Conservation (phyloP, 495 filamentous ascomycete species). For the Patellaria atrata region DNA sequence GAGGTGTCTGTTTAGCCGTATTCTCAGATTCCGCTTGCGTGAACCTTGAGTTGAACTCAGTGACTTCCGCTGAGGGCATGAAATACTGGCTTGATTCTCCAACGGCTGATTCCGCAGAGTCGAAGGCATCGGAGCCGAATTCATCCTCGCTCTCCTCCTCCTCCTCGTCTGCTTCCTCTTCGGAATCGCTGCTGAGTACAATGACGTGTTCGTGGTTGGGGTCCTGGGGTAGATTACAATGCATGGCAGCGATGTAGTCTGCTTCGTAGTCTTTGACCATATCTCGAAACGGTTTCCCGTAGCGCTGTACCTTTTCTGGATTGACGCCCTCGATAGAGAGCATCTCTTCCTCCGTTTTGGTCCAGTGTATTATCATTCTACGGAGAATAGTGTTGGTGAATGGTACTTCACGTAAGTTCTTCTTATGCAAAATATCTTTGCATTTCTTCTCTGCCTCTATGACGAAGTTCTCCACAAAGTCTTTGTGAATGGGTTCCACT, state of each 20-base stretch:
- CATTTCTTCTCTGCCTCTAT: slow-evolving; percentile 47
- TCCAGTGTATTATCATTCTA: slow-evolving; percentile 69
- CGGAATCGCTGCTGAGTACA: slow-evolving; percentile 50
- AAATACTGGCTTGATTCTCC: neutral
- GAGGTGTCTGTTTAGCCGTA: too few relatives aligned
- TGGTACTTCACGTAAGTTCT: slow-evolving; percentile 44
- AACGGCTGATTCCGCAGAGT: neutral
- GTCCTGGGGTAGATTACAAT: slow-evolving; percentile 12
- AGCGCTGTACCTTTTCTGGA: slow-evolving; percentile 50
- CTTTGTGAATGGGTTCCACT: slow-evolving; percentile 46
- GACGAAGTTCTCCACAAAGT: slow-evolving; percentile 52
- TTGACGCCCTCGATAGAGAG: slow-evolving; percentile 53
- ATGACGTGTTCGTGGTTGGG: slow-evolving; percentile 53
- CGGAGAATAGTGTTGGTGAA: slow-evolving; percentile 70
- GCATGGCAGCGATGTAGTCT: slow-evolving; percentile 33
- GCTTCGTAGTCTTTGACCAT: slow-evolving; percentile 42
- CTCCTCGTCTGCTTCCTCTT: slow-evolving; percentile 31
- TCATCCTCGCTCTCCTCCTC: slow-evolving; percentile 25
- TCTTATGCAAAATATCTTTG: slow-evolving; percentile 49
- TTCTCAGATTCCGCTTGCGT: neutral
- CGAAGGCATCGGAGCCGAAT: neutral
- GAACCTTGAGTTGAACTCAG: slow-evolving; percentile 1
- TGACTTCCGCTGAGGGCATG: neutral
- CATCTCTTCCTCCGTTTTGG: slow-evolving; percentile 48
- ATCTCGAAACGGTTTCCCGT: slow-evolving; percentile 51